These are phyloP conservation scores for Leishmania gerbilli DNA, from an alignment of 208 protist species.

Conservation along the genomic window DNA sequence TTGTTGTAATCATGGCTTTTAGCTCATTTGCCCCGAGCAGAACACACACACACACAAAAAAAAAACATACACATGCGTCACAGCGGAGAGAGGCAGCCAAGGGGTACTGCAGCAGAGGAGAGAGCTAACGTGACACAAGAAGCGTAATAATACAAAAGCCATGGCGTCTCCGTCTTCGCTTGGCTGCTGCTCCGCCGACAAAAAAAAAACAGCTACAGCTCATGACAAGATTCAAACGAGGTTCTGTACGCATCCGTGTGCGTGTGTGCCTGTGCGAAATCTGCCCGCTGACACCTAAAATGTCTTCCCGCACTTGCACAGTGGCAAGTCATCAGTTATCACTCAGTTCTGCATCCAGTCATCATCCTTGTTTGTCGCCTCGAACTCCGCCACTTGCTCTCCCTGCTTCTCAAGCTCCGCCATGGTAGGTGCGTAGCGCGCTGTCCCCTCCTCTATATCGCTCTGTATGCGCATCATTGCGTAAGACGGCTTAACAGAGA, in stretches of 20 bases:
- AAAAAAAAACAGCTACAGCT: not conserved
- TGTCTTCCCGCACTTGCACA: not conserved
- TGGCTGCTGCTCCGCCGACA: not conserved
- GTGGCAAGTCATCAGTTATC: not conserved
- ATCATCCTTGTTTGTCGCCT: conserved; percentile 50
- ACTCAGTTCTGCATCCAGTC: conserved; percentile 61
- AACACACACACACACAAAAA: not conserved
- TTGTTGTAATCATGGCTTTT: rapidly evolving
- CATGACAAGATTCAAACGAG: not conserved
- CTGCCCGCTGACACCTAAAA: too few relatives aligned
- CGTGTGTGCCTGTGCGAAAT: not conserved
- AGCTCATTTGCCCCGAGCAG: not conserved
- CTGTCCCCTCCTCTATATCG: conserved; percentile 50
- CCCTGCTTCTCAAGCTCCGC: conserved; percentile 61
- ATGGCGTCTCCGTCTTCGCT: not conserved
- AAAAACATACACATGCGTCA: not conserved
- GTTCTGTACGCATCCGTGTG: not conserved
- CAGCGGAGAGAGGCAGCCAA: not conserved
- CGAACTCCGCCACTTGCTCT: conserved; percentile 28
- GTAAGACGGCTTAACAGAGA: conserved; percentile 70
- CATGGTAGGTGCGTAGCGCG: conserved; percentile 38
- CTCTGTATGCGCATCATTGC: conserved; percentile 58
- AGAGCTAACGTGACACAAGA: not conserved
- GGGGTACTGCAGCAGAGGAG: not conserved
- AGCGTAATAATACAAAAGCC: not conserved